Conservation (phyloP, 2,329 filamentous ascomycete genomes). For the Ophiostoma ulmi region DNA sequence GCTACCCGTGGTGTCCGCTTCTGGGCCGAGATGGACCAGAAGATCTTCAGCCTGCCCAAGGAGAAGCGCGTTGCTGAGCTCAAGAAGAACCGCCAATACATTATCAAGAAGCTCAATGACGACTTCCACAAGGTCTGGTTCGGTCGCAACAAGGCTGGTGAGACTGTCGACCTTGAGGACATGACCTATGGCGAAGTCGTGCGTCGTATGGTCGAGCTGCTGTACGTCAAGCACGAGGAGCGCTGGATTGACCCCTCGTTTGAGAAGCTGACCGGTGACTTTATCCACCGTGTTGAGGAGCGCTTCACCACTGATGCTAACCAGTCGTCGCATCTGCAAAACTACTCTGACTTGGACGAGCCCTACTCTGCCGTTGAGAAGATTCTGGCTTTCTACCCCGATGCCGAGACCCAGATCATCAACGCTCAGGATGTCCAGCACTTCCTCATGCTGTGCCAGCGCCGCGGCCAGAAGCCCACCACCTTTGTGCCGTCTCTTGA, state of each 20-base stretch:
- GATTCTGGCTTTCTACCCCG: slow-evolving; percentile 77
- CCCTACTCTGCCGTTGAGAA: slow-evolving; percentile 74
- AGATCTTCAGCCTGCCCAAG: slow-evolving; percentile 95
- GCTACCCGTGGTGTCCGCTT: slow-evolving; percentile 93
- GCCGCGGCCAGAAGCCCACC: slow-evolving; percentile 89
- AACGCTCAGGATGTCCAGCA: slow-evolving; percentile 98
- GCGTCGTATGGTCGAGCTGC: slow-evolving; percentile 78
- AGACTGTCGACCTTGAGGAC: slow-evolving; percentile 83
- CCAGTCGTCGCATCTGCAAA: slow-evolving; percentile 79
- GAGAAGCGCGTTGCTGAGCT: slow-evolving; percentile 84
- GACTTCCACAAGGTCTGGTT: slow-evolving; percentile 99
- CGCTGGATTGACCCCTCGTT: slow-evolving; percentile 89
- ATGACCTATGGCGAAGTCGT: slow-evolving; percentile 93
- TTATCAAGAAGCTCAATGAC: slow-evolving; percentile 92
- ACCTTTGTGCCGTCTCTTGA: slow-evolving; percentile 95
- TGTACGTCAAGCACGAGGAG: slow-evolving; percentile 85
- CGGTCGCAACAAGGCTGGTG: slow-evolving; percentile 72
- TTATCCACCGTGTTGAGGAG: slow-evolving; percentile 94
- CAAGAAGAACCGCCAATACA: slow-evolving; percentile 82
- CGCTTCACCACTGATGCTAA: slow-evolving; percentile 73
- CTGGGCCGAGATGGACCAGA: slow-evolving; percentile 98
- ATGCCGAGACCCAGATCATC: slow-evolving; percentile 85
- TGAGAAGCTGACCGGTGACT: slow-evolving; percentile 80
- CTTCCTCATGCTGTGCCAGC: slow-evolving; percentile 88
- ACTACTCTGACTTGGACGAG: slow-evolving; percentile 77